Conservation (phyloP, 345 rosid genomes). For the Kernera saxatilis region DNA sequence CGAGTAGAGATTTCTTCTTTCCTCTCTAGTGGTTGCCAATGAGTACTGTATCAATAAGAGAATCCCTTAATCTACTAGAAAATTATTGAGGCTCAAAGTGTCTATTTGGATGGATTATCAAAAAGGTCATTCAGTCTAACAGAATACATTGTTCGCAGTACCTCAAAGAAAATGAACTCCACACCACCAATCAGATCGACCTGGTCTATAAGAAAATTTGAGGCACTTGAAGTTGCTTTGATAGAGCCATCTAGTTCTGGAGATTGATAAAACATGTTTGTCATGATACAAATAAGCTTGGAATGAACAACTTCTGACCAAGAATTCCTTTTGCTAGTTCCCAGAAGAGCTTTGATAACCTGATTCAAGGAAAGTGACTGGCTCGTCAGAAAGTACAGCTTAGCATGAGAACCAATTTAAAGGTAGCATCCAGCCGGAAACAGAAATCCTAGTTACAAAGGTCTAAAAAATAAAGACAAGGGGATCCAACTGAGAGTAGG, state of each 20-base stretch:
- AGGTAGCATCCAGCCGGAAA: neutral
- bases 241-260: slow-evolving; percentile 55
- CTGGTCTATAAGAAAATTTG: slow-evolving; percentile 71
- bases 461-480: neutral
- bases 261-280: slow-evolving; percentile 82
- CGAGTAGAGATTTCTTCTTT: slow-evolving; percentile 77
- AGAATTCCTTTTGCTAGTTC: slow-evolving; percentile 67
- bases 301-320: slow-evolving; percentile 98
- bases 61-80: neutral
- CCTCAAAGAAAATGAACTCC: slow-evolving; percentile 88
- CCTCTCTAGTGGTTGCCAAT: slow-evolving; percentile 75
- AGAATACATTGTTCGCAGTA: slow-evolving; percentile 28
- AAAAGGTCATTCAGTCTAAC: neutral
- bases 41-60: slow-evolving; percentile 68
- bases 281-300: slow-evolving; percentile 83
- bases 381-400: slow-evolving; percentile 18
- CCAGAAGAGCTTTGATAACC: slow-evolving; percentile 80
- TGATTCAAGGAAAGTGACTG: slow-evolving; percentile 31
- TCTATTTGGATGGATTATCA: neutral
- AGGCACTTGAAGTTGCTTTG: slow-evolving; percentile 32
- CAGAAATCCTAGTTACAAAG: slow-evolving; percentile 9
- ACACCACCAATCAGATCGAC: slow-evolving; percentile 95
- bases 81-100: neutral
- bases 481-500: slow-evolving; percentile 2
- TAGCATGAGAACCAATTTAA: neutral